Evolutionary conservation across 2,329 filamentous ascomycete genomes (phyloP), one percentile per base, ranked within the genome.

Genomic region (Aspergillus tamarii): DNA sequence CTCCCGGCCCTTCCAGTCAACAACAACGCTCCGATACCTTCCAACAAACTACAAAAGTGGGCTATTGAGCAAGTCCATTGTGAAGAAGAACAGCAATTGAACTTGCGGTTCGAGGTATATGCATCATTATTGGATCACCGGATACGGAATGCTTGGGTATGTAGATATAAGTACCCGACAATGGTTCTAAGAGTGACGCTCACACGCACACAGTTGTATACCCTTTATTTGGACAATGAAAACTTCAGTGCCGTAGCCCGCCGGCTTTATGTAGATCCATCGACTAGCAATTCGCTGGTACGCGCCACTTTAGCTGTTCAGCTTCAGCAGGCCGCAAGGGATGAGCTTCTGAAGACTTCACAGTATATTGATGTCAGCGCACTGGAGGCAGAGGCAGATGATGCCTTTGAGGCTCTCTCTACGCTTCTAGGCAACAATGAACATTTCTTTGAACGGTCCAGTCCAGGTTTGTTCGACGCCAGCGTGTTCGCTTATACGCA

Each of bases 401-500:
- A 86, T 59, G 89, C 89, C 0, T 87, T 91, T 64, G 80, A 83
- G 45, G 87, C 89, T 2, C 77, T 92, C 10, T 86, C 87, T 2
- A 81, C 77, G 23, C 72, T 90, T 10, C 79, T 92, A 11, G 87
- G 84, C 1, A 77, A 84, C 0, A 77, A 87, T 43, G 71, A 80
- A 21, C 90, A 88, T 82, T 91, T 91, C 75, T 90, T 89, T 72
- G 84, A 81, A 5, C 74, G 76, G 62, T 57, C 77, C 34, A 74
- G 77, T 19, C 92, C 94, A 0, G 88, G 89, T 0, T 74, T 94
- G 28, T 94, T 98, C 70, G 95, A 99, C 78, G 94, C 94, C 8
- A 88, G 88, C 60, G 87, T 98, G 2, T 98, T 97, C 79, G 89
- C 93, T 4, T 99, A 97, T 77, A 94, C 92, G 0, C 88, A 96